Evolutionary conservation across 768 basidiomycete genomes (phyloP).

Genomic region (Phylloporus scabripes): DNA sequence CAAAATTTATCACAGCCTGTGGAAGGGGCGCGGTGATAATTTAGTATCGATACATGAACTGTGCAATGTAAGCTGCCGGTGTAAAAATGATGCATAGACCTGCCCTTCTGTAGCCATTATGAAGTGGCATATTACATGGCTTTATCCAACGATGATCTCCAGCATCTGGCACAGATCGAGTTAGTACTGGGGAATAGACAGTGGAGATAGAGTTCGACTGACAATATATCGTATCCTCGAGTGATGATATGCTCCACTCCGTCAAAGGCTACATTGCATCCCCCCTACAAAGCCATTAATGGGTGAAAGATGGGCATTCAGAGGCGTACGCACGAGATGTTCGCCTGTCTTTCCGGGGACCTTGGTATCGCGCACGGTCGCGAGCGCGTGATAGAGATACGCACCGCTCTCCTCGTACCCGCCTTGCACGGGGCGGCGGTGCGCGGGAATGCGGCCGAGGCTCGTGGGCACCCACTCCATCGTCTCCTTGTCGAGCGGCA

Average conservation of each 20-base stretch:
- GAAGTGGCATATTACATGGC: no score
- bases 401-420: constrained; percentile 67
- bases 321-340: constrained; percentile 50
- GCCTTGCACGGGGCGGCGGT: constrained; percentile 59
- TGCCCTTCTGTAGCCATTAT: no score
- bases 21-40: constrained; percentile 23
- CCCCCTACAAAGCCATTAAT: constrained; percentile 28
- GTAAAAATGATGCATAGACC: neutral
- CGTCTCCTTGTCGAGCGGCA: constrained; percentile 57
- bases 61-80: constrained; percentile 5
- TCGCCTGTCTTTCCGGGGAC: constrained; percentile 74
- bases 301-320: neutral
- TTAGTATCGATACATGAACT: neutral
- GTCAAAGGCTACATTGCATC: constrained; percentile 38
- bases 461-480: constrained; percentile 75
- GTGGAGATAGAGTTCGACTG: constrained; percentile 11
- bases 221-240: constrained; percentile 43
- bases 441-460: constrained; percentile 53
- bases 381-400: constrained; percentile 66
- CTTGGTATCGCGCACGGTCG: constrained; percentile 40
- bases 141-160: constrained; percentile 22
- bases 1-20: constrained; percentile 29
- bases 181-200: neutral
- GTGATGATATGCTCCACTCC: constrained; percentile 34
- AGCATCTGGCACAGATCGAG: constrained; percentile 14